Conservation (phyloP, 768 basidiomycete species). For the Pulveroboletus frians region DNA sequence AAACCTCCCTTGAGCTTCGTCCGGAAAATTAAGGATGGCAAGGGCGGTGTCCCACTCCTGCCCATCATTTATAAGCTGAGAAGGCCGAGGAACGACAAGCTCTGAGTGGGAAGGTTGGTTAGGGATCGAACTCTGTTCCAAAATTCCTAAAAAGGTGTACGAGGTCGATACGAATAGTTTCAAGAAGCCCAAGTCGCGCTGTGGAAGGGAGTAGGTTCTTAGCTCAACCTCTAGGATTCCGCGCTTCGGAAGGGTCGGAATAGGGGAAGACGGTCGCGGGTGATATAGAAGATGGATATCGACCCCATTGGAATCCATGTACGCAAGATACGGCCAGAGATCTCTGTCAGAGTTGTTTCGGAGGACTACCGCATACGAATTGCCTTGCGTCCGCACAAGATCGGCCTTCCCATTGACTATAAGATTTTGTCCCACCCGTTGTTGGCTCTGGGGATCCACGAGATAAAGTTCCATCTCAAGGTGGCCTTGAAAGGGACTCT, state of each 20-base stretch:
- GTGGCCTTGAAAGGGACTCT: constrained; percentile 41
- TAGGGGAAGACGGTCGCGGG: constrained; percentile 34
- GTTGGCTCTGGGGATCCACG: constrained; percentile 42
- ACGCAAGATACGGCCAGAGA: constrained; percentile 60
- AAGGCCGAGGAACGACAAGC: neutral
- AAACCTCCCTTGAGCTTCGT: constrained; percentile 1
- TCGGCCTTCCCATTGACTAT: constrained; percentile 45
- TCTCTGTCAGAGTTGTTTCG: constrained; percentile 46
- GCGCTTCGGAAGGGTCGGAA: constrained; percentile 43
- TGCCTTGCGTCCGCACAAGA: constrained; percentile 38
- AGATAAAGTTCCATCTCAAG: constrained; percentile 51
- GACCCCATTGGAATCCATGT: constrained; percentile 55
- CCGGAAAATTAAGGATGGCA: constrained; percentile 20
- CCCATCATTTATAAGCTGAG: constrained; percentile 6
- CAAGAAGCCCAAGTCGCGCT: constrained; percentile 46
- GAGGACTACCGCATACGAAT: constrained; percentile 45
- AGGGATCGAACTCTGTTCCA: constrained; percentile 41
- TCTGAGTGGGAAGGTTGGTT: constrained; percentile 14
- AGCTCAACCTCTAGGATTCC: constrained; percentile 37
- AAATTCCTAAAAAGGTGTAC: constrained; percentile 43
- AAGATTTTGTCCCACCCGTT: constrained; percentile 41
- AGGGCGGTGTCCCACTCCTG: constrained; percentile 31
- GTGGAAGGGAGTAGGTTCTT: constrained; percentile 39
- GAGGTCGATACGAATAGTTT: constrained; percentile 54
- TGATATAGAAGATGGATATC: constrained; percentile 53